Conservation (phyloP, 2,329 filamentous ascomycete genomes). For the Pestalotiopsis sp. region DNA sequence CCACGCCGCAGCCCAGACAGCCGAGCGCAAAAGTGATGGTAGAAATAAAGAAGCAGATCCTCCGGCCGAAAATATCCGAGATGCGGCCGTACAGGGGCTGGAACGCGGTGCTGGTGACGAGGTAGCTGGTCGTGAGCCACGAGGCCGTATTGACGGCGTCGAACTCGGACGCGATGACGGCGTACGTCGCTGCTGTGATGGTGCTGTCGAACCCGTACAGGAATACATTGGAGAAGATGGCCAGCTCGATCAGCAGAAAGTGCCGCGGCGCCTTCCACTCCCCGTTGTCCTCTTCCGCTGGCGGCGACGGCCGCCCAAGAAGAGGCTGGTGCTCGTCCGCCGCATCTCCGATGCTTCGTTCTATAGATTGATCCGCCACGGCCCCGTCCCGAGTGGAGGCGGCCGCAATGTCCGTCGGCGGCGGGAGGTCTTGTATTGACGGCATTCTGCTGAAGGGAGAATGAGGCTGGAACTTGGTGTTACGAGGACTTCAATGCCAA, state of each 20-base stretch:
- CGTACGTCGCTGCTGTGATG: slow-evolving; percentile 73
- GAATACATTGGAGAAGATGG: slow-evolving; percentile 68
- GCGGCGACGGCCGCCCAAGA: slow-evolving; percentile 10
- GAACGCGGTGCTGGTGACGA: slow-evolving; percentile 56
- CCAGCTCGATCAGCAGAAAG: slow-evolving; percentile 62
- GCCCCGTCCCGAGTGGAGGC: background rate
- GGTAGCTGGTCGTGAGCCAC: slow-evolving; percentile 74
- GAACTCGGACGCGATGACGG: slow-evolving; percentile 76
- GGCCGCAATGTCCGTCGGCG: background rate
- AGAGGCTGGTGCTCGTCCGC: slow-evolving; percentile 19
- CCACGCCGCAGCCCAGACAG: slow-evolving; percentile 67
- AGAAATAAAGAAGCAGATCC: slow-evolving; percentile 65
- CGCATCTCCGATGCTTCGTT: background rate
- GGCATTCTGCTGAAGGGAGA: background rate
- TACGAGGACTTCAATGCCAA: background rate
- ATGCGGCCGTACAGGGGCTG: slow-evolving; percentile 18
- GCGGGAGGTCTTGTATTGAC: background rate
- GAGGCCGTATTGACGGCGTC: slow-evolving; percentile 72
- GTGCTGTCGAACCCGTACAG: slow-evolving; percentile 72
- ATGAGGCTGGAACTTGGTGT: background rate
- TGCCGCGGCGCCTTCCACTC: slow-evolving; percentile 52
- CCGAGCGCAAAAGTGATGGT: slow-evolving; percentile 63
- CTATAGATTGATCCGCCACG: background rate
- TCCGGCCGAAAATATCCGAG: slow-evolving; percentile 57
- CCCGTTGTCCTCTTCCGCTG: slow-evolving; percentile 18